Evolutionary conservation across 2,329 filamentous ascomycete genomes (phyloP), one percentile per base, ranked within the genome.

Genomic region (Curvularia spicifera): DNA sequence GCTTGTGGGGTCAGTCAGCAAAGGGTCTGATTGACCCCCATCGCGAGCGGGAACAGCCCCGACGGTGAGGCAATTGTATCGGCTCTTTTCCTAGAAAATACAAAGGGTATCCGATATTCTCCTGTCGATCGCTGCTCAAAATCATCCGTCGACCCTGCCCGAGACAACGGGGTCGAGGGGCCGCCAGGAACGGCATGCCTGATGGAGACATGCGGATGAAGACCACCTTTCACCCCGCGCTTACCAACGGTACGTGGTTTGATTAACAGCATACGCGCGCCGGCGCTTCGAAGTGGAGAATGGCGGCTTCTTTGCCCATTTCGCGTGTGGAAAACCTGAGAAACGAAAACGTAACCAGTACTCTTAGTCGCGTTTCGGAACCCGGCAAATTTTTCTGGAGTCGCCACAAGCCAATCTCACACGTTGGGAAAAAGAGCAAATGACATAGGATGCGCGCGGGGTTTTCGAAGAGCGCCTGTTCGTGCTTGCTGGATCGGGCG

Each of bases 341-440:
- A 50, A 54, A 57, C 40, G 51, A 33, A 57, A 46, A 60, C 57
- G 57, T 60, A 60, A 60, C 52, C 39, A 51, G 40, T 51, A 46
- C 51, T 13, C 28, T 28, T 54, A 50, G 55, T 57, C 26, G 44
- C 24, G 39, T 52, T 50, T 54, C 55, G 55, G 56, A 26, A 46
- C 46, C 31, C 56, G 51, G 51, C 56, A 55, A 46, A 55, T 35
- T 46, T 55, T 47, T 31, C 37, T 48, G 37, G 24, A 33, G 18
- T 39, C 51, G 37, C 31, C 39, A 57, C 50, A 50, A 20, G 44
- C 44, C 26, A 53, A 50, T 39, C 9, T 22, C 51, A 37, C 31
- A 10, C 33, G 10, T 15, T 10, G 22, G 15, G 15, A n/a, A 33
- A 28, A 39, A 20, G 15, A 28, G 22, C 18, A n/a, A 29, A 45